Evolutionary conservation across 2,329 filamentous ascomycete genomes (phyloP).

Genomic region (Westerdykella aurantiaca): DNA sequence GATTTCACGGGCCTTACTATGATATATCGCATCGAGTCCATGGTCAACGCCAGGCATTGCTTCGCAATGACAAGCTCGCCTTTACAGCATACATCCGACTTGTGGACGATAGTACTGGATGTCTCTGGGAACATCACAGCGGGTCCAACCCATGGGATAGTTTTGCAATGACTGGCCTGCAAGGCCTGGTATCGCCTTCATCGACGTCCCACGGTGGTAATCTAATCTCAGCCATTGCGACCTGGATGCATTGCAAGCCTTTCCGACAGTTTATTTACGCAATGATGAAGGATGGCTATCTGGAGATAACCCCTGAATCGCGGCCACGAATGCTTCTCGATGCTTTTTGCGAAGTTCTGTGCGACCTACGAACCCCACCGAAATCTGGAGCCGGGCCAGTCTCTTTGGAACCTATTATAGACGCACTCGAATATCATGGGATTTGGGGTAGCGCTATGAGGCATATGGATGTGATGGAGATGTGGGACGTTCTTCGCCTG

Average conservation of each 20-base stretch:
- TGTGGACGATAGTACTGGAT: slow-evolving; percentile 55
- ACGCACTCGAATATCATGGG: slow-evolving; percentile 39
- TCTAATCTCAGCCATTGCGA: slow-evolving; percentile 51
- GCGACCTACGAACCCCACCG: slow-evolving; percentile 43
- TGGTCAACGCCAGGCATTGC: slow-evolving; percentile 53
- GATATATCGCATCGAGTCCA: slow-evolving; percentile 54
- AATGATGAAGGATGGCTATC: slow-evolving; percentile 12
- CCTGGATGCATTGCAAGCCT: slow-evolving; percentile 55
- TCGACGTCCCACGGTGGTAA: slow-evolving; percentile 34
- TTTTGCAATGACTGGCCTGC: slow-evolving; percentile 52
- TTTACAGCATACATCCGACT: slow-evolving; percentile 59
- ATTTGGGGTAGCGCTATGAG: slow-evolving; percentile 36
- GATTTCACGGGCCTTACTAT: slow-evolving; percentile 55
- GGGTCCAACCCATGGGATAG: slow-evolving; percentile 53
- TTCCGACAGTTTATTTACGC: slow-evolving; percentile 53
- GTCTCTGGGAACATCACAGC: slow-evolving; percentile 56
- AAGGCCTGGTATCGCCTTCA: slow-evolving; percentile 39
- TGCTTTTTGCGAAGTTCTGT: slow-evolving; percentile 49
- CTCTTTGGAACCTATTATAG: slow-evolving; percentile 29
- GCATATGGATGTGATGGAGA: slow-evolving; percentile 47
- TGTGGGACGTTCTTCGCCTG: slow-evolving; percentile 50
- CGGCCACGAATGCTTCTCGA: slow-evolving; percentile 48
- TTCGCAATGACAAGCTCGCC: slow-evolving; percentile 56
- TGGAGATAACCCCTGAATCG: slow-evolving; percentile 15
- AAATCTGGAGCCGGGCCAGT: slow-evolving; percentile 34